Conservation (phyloP, 163 green algal genomes). For the Scenedesmus sp. region DNA sequence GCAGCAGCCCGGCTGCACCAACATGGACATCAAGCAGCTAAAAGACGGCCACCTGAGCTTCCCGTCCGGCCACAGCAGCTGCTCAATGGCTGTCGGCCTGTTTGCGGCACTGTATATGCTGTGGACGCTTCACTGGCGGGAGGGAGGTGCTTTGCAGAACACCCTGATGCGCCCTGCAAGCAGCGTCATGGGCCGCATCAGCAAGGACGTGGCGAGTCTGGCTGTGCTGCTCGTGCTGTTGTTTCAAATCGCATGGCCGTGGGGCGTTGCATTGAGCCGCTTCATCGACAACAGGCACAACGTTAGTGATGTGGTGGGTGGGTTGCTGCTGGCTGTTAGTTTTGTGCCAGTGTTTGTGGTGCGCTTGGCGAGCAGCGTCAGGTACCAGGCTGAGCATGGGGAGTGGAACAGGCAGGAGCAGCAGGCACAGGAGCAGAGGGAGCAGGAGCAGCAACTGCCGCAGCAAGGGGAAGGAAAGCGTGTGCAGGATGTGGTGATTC, state of each 20-base stretch:
- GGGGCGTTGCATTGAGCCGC: conserved; percentile 61
- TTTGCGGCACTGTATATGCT: conserved; percentile 52
- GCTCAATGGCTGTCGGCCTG: conserved; percentile 51
- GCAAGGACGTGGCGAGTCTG: not conserved
- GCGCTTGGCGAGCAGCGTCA: not conserved
- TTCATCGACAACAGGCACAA: conserved; percentile 70
- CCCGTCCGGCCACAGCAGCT: conserved; percentile 59
- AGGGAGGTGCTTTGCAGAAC: not conserved
- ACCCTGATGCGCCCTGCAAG: not conserved
- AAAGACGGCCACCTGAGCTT: conserved; percentile 60
- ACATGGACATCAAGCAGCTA: not conserved
- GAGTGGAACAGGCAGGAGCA: not conserved
- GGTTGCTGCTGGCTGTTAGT: conserved; percentile 55
- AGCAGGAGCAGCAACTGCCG: conserved; percentile 6
- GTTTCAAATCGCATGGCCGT: conserved; percentile 56
- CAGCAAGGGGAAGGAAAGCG: not conserved
- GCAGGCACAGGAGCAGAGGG: not conserved
- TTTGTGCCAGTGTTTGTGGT: conserved; percentile 53
- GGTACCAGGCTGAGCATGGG: not conserved
- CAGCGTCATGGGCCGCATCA: not conserved
- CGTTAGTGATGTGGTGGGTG: conserved; percentile 56
- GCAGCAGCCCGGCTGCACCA: not conserved
- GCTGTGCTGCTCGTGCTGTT: conserved; percentile 48
- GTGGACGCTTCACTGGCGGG: conserved; percentile 54
- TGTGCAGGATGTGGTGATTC: not conserved